phyloP scores from a whole-genome alignment of 768 basidiomycete genomes.

The Gloeostereum incarnatum region DNA sequence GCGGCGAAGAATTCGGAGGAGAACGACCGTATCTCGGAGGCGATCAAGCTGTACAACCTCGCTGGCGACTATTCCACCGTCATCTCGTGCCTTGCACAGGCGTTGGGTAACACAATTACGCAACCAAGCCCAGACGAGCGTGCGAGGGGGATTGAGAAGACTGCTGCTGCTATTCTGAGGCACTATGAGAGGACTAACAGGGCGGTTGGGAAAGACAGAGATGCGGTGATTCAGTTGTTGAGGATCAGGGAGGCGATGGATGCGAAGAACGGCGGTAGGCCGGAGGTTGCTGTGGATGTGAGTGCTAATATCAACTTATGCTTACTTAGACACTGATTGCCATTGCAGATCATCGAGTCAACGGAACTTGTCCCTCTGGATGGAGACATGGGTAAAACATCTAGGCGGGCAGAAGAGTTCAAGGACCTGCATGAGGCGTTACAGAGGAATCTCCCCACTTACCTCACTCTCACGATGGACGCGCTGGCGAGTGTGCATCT shows the following conservation, averaged over 20 bases:
- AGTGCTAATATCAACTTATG: conserved; percentile 15
- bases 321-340: neutral
- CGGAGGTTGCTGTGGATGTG: conserved; percentile 79
- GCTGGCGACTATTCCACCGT: conserved; percentile 88
- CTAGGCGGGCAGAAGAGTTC: conserved; percentile 82
- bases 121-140: conserved; percentile 57
- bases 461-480: conserved; percentile 90
- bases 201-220: conserved; percentile 62
- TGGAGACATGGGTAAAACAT: conserved; percentile 79
- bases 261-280: conserved; percentile 59
- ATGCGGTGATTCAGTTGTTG: conserved; percentile 67
- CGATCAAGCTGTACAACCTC: conserved; percentile 92
- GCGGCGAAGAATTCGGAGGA: conserved; percentile 78
- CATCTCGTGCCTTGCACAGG: conserved; percentile 77
- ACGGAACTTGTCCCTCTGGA: conserved; percentile 83
- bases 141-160: conserved; percentile 57
- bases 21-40: conserved; percentile 80
- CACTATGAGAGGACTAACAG: conserved; percentile 74
- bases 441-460: conserved; percentile 82
- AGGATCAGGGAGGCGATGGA: conserved; percentile 76
- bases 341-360: conserved; percentile 69
- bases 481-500: conserved; percentile 77
- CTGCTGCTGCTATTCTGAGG: conserved; percentile 69
- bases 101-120: conserved; percentile 75
- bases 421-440: conserved; percentile 78